Percentiles rank a stretch among this genome's conserved stretches.
phyloP scores from a whole-genome alignment of 2,329 filamentous ascomycete species.

The Aureobasidium vineae region DNA sequence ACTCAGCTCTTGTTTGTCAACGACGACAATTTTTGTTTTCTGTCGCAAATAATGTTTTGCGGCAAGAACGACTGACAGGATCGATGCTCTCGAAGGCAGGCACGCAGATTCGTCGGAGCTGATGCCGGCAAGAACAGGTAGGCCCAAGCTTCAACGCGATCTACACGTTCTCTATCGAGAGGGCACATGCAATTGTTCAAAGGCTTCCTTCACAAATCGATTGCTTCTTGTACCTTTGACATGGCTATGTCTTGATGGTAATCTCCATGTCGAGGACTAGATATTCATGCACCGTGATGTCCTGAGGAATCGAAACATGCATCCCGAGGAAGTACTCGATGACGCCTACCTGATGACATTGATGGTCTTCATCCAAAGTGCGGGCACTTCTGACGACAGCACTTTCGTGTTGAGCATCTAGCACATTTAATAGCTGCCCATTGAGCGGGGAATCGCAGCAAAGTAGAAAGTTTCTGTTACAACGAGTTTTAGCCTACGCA shows the following conservation, averaged over 20 bases:
- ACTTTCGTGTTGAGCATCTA: constrained; percentile 3
- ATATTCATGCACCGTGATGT: not conserved
- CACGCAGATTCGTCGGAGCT: not conserved
- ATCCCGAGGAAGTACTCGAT: not conserved
- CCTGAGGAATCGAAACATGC: not conserved
- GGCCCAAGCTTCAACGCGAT: constrained; percentile 5
- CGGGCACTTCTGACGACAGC: constrained; percentile 20
- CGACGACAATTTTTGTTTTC: not conserved
- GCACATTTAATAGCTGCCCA: constrained; percentile 6
- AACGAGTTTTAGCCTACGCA: not conserved
- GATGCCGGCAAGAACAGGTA: not conserved
- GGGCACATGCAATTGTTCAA: not conserved
- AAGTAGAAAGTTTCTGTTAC: not conserved
- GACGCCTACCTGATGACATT: constrained; percentile 23
- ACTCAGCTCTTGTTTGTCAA: not conserved
- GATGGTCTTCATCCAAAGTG: not conserved
- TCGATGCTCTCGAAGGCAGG: not conserved
- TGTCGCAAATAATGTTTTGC: not conserved
- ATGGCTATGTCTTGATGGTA: not conserved
- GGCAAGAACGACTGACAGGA: not conserved
- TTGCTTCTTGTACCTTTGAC: not conserved
- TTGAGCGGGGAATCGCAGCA: not conserved
- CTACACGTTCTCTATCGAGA: not conserved
- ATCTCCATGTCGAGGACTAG: not conserved
- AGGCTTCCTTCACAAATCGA: not conserved